Base-by-base conservation (phyloP, 2,329 filamentous ascomycete genomes). In the Dryadomyces quercus-mongolicae region DNA sequence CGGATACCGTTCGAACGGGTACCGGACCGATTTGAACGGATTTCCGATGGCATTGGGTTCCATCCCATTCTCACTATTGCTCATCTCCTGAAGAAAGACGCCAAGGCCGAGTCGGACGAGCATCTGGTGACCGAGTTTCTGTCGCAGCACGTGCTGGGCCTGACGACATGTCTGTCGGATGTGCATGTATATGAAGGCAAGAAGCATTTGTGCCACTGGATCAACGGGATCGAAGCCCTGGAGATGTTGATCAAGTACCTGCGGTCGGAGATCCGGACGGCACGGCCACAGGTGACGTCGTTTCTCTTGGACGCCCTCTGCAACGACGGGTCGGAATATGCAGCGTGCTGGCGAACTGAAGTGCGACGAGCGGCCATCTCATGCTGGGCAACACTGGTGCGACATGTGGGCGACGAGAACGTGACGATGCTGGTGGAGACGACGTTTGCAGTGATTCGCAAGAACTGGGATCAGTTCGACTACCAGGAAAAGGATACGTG, bases 271-370 rank as follows among this genome's bases (percentile, higher is more conserved):
- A 81, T 91, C 36, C 84, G 82, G 57, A 82, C 85, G 61, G 93
- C 88, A 51, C 75, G 95, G 44, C 92, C 93, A 21, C 92, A 96
- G 73, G 92, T 97, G 54, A 89, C 89, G 60, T 90, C 92, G n/a
- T 96, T 88, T 64, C 74, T 98, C 13, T 82, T 95, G 58, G 90
- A 89, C 21, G 90, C 90, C 0, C 78, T 97, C 56, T 77, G 85
- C 16, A 80, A 86, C 51, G 76, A 83, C 47, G 78, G 85, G 3
- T 16, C 20, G 1, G 53, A 21, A 13, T 53, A 55, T n/a, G 55
- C 56, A 5, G 22, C 52, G 1, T 60, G 59, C 47, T 60, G 59
- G 59, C 52, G 47, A 16, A 49, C 44, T 15, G 54, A 54, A 49
- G 75, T 98, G n/a, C 82, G 88, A 57, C 77, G 88, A 57, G 75